Percentiles rank a stretch among this genome's conserved stretches.
Evolutionary conservation across 2,329 filamentous ascomycete genomes (phyloP).

Genomic region (Zasmidium citrigriseum): DNA sequence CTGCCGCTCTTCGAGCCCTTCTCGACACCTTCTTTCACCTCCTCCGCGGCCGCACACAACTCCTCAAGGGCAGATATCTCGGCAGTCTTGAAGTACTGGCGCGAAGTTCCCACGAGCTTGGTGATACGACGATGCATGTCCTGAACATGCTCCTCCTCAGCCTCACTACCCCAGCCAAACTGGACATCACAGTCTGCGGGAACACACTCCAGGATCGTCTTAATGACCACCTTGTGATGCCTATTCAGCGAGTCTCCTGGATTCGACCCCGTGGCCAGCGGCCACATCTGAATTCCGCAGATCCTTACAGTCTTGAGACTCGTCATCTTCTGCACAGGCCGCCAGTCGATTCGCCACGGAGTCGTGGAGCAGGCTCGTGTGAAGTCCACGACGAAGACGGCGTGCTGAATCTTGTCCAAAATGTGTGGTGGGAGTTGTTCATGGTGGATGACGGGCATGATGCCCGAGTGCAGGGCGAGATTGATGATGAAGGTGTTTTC

Average conservation of each 20-base stretch:
- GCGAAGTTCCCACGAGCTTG: not conserved
- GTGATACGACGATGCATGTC: not conserved
- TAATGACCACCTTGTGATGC: not conserved
- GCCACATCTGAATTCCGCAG: not conserved
- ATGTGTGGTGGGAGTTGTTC: not conserved
- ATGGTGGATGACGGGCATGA: not conserved
- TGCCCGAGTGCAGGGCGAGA: not conserved
- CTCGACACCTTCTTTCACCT: not conserved
- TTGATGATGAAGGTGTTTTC: not conserved
- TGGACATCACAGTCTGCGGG: not conserved
- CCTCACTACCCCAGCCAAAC: not conserved
- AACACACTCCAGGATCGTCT: not conserved
- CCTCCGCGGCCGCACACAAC: not conserved
- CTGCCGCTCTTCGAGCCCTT: not conserved
- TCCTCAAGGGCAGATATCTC: not conserved
- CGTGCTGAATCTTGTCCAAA: not conserved
- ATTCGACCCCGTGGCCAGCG: not conserved
- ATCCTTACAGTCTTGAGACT: not conserved
- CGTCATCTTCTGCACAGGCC: not conserved
- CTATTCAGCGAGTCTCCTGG: not conserved
- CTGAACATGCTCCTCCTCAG: not conserved
- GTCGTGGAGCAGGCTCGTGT: not conserved
- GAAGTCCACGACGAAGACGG: not conserved
- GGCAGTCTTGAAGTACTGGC: not conserved
- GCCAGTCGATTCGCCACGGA: not conserved